phyloP scores from a whole-genome alignment of 345 rosid species.

The Ailanthus altissimus region DNA sequence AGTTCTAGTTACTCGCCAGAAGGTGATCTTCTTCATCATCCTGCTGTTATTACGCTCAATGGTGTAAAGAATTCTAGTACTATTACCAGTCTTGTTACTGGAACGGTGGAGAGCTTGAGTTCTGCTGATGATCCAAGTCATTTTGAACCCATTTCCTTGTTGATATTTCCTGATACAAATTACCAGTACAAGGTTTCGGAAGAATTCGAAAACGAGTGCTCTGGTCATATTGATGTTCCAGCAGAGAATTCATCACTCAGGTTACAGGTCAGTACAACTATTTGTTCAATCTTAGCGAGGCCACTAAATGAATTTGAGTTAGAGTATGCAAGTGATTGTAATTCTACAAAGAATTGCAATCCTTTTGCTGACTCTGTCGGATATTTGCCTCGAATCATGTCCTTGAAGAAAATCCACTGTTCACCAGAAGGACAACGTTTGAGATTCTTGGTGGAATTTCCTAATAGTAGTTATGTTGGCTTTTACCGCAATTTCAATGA shows the following conservation, averaged over 20 bases:
- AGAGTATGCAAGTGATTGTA: conserved; percentile 26
- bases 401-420: conserved; percentile 26
- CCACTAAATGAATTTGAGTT: neutral
- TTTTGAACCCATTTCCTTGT: conserved; percentile 30
- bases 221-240: neutral
- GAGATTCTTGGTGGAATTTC: conserved; percentile 31
- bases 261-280: conserved; percentile 14
- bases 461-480: neutral
- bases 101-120: conserved; percentile 30
- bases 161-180: conserved; percentile 31
- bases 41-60: conserved; percentile 31
- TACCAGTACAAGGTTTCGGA: conserved; percentile 23
- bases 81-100: conserved; percentile 30
- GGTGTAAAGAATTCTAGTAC: conserved; percentile 15
- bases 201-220: conserved; percentile 1
- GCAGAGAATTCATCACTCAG: neutral
- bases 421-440: conserved; percentile 21
- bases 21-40: conserved; percentile 20
- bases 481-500: conserved; percentile 22
- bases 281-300: conserved; percentile 24
- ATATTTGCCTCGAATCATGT: conserved; percentile 28
- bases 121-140: conserved; percentile 4
- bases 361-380: conserved; percentile 23
- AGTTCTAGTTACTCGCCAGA: neutral
- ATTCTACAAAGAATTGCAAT: conserved; percentile 23